Conservation (phyloP, 164 flowering plant genomes). For the Amborella trichopoda region DNA sequence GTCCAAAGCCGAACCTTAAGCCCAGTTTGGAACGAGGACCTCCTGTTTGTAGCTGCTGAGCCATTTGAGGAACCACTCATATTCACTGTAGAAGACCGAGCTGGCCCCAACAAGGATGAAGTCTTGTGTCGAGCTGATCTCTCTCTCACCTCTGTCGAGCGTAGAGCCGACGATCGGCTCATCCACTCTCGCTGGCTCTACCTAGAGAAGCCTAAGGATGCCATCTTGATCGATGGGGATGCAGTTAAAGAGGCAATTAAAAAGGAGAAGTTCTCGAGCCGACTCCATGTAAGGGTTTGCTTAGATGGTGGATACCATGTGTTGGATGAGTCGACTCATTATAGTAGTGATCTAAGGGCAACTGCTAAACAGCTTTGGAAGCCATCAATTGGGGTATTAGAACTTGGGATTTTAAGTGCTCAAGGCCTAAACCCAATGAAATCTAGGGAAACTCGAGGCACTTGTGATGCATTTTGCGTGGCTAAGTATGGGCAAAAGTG, state of each 20-base stretch:
- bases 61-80: slow-evolving; percentile 87
- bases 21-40: slow-evolving; percentile 84
- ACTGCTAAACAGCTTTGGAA: slow-evolving; percentile 86
- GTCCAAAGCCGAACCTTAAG: slow-evolving; percentile 49
- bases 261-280: slow-evolving; percentile 68
- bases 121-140: slow-evolving; percentile 63
- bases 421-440: slow-evolving; percentile 86
- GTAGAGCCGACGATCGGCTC: slow-evolving; percentile 76
- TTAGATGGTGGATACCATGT: slow-evolving; percentile 97
- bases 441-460: slow-evolving; percentile 67
- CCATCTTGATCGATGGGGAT: slow-evolving; percentile 50
- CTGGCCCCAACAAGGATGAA: slow-evolving; percentile 83
- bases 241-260: slow-evolving; percentile 44
- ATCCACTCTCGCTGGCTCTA: slow-evolving; percentile 70
- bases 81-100: slow-evolving; percentile 72
- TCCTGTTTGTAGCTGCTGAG: slow-evolving; percentile 80
- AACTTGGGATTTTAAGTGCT: slow-evolving; percentile 76
- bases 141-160: slow-evolving; percentile 50
- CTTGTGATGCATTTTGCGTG: slow-evolving; percentile 82
- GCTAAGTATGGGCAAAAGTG: slow-evolving; percentile 88
- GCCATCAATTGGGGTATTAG: slow-evolving; percentile 65
- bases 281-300: slow-evolving; percentile 65
- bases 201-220: slow-evolving; percentile 71
- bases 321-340: slow-evolving; percentile 83
- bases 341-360: slow-evolving; percentile 91